Conservation (phyloP, 805 yeast genomes). For the Myxozyma monticola region DNA sequence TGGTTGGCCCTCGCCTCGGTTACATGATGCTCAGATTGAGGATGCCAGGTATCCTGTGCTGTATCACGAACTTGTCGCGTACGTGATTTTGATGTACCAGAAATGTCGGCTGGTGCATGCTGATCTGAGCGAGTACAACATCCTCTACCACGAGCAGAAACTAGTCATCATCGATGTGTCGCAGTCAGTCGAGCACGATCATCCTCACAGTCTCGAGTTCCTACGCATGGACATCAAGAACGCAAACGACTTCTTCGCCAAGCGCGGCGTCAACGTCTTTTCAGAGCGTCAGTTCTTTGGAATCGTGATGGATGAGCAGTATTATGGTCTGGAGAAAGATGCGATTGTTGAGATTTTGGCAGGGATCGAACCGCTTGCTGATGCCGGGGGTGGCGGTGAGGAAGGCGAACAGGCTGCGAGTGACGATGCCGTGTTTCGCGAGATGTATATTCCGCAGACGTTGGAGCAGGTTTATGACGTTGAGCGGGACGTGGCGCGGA, state of each 20-base stretch:
- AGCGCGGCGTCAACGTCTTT: constrained; percentile 70
- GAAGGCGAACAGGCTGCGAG: constrained; percentile 53
- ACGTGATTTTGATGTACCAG: constrained; percentile 85
- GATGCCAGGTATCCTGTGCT: constrained; percentile 63
- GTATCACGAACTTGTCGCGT: constrained; percentile 76
- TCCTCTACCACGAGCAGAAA: constrained; percentile 70
- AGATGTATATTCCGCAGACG: constrained; percentile 76
- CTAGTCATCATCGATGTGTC: constrained; percentile 93
- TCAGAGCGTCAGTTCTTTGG: constrained; percentile 81
- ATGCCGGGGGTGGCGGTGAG: constrained; percentile 29
- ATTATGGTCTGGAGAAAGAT: constrained; percentile 33
- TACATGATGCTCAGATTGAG: constrained; percentile 54
- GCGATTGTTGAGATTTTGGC: constrained; percentile 40
- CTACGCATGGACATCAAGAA: constrained; percentile 97
- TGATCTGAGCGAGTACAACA: constrained; percentile 92
- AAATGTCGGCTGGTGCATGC: constrained; percentile 93
- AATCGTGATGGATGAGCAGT: constrained; percentile 50
- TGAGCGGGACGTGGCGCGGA: constrained; percentile 71
- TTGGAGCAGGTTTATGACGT: constrained; percentile 47
- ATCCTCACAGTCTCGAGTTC: constrained; percentile 94
- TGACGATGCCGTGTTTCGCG: constrained; percentile 86
- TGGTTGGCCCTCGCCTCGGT: constrained; percentile 88
- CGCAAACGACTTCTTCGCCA: constrained; percentile 82
- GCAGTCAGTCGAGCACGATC: constrained; percentile 96
- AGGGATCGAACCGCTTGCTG: constrained; percentile 29